These are phyloP conservation scores for Nidularia sp. DNA, from an alignment of 768 basidiomycete species.

Conservation along the genomic window DNA sequence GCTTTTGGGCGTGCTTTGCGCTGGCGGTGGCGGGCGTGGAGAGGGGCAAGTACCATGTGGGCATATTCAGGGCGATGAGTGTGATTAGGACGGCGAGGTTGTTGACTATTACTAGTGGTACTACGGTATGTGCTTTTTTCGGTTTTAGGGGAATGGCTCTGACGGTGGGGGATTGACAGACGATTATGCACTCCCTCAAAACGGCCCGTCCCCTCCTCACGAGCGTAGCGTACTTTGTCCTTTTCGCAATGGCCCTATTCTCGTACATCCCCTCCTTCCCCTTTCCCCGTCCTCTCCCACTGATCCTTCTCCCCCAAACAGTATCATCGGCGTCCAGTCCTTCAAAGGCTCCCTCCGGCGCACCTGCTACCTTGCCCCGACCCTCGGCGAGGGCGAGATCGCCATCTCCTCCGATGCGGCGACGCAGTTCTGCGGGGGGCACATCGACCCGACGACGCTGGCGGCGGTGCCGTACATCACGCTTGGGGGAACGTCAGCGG, in stretches of 20 bases:
- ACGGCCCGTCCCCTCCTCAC: conserved; percentile 86
- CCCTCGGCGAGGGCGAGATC: conserved; percentile 46
- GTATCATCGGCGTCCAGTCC: conserved; percentile 91
- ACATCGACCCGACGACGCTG: conserved; percentile 59
- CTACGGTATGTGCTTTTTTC: conserved; percentile 57
- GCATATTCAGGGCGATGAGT: conserved; percentile 84
- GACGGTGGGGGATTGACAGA: conserved; percentile 22
- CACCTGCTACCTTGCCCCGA: conserved; percentile 52
- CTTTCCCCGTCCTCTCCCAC: conserved; percentile 1
- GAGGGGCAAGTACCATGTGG: conserved; percentile 66
- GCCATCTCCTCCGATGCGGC: conserved; percentile 21
- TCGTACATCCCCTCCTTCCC: conserved; percentile 47
- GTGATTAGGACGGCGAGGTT: conserved; percentile 81
- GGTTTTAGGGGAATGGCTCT: not conserved
- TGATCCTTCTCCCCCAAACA: conserved; percentile 14
- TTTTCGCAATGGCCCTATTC: conserved; percentile 87
- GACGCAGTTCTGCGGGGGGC: conserved; percentile 75
- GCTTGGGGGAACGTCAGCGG: conserved; percentile 18
- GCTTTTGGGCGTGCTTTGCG: conserved; percentile 83
- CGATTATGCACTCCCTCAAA: conserved; percentile 92
- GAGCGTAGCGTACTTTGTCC: conserved; percentile 85
- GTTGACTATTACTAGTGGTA: conserved; percentile 86
- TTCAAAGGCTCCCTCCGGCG: conserved; percentile 84
- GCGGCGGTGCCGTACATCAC: conserved; percentile 31
- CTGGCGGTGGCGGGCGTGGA: conserved; percentile 71